These are phyloP conservation scores for Paratinospora sagittata DNA, from an alignment of 164 flowering plant genomes.

Conservation along the genomic window DNA sequence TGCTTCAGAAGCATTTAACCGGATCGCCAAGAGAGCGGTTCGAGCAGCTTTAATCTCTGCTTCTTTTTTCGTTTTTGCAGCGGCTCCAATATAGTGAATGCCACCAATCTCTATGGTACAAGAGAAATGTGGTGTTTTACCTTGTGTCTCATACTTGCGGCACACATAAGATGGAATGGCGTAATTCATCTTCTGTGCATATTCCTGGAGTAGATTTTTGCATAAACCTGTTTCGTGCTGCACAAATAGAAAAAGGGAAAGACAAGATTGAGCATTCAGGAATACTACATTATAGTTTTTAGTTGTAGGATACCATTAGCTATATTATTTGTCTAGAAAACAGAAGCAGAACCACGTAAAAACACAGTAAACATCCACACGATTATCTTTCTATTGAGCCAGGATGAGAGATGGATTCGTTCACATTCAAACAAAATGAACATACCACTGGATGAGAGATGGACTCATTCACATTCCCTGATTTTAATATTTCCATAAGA, in stretches of 20 bases:
- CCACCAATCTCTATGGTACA: conserved; percentile 89
- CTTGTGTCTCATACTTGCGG: conserved; percentile 34
- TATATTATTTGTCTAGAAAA: too few species aligned
- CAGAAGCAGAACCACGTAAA: not conserved
- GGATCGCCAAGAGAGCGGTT: conserved; percentile 80
- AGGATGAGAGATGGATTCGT: not conserved
- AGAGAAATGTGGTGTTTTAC: conserved; percentile 31
- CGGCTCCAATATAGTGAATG: conserved; percentile 71
- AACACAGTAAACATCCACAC: not conserved
- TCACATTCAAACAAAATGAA: not conserved
- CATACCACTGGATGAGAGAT: conserved; percentile 75
- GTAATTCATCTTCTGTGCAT: conserved; percentile 88
- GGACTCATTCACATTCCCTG: conserved; percentile 36
- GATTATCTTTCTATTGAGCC: not conserved
- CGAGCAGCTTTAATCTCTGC: conserved; percentile 98
- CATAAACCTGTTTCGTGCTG: conserved; percentile 94
- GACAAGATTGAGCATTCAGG: not conserved
- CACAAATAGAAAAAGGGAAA: not conserved
- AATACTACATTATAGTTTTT: not conserved
- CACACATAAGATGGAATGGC: conserved; percentile 81
- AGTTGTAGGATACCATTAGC: too few species aligned
- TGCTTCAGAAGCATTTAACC: conserved; percentile 23
- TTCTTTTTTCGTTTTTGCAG: conserved; percentile 82
- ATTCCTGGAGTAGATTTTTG: conserved; percentile 94
- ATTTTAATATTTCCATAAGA: conserved; percentile 52